phyloP scores from a whole-genome alignment of 2,329 filamentous ascomycete genomes.

The Neoascochyta sp. region DNA sequence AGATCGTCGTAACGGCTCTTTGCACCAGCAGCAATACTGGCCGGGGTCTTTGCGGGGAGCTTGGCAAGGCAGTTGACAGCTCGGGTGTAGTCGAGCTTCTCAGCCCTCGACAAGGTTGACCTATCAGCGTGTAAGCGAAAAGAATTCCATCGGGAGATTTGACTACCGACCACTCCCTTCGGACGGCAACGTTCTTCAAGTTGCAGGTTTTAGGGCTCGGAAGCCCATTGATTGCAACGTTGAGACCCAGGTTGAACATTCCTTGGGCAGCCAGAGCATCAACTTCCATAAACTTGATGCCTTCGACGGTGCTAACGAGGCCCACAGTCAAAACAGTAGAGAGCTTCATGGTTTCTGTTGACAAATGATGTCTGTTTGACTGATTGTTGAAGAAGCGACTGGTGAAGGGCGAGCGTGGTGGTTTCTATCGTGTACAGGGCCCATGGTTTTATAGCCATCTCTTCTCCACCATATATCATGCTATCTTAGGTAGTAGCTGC shows the following conservation, averaged over 20 bases:
- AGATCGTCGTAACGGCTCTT: slow-evolving; percentile 34
- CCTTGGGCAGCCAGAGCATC: slow-evolving; percentile 36
- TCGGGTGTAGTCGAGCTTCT: slow-evolving; percentile 27
- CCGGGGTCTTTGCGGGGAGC: slow-evolving; percentile 24
- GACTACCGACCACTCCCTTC: slow-evolving; percentile 43
- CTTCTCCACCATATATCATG: no score
- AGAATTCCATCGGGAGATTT: neutral
- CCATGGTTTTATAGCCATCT: no score
- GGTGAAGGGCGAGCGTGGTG: no score
- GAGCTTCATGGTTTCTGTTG: slow-evolving; percentile 19
- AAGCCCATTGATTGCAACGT: slow-evolving; percentile 22
- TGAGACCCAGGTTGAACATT: slow-evolving; percentile 31
- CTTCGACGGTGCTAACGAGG: slow-evolving; percentile 10
- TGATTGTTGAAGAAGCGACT: no score
- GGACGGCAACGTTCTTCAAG: slow-evolving; percentile 37
- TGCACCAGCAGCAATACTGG: slow-evolving; percentile 21
- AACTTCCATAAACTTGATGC: slow-evolving; percentile 16
- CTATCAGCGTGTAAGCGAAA: slow-evolving; percentile 4
- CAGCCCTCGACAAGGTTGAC: slow-evolving; percentile 12
- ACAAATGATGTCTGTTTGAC: no score
- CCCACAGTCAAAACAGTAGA: slow-evolving; percentile 9
- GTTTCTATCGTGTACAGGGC: no score
- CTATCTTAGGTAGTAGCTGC: no score
- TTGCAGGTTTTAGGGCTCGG: slow-evolving; percentile 31
- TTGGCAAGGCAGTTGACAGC: slow-evolving; percentile 30